Conservation (phyloP, 1,284 basidiomycete species). For the Cryptococcus jaspeensis region DNA sequence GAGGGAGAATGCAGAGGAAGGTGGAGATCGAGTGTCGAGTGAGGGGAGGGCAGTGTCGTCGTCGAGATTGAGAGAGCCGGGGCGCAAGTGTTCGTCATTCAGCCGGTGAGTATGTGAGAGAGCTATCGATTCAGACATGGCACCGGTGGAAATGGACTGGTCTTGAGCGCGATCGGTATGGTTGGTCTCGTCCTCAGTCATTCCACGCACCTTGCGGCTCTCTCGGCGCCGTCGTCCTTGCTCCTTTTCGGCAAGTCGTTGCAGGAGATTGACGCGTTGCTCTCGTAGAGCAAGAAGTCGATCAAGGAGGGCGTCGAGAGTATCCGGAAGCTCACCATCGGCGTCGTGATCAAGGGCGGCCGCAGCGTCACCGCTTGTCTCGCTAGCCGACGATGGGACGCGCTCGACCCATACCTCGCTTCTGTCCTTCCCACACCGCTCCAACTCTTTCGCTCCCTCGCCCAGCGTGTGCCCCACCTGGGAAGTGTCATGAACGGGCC, state of each 20-base stretch:
- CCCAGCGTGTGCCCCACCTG: too few species aligned
- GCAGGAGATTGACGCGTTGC: too few species aligned
- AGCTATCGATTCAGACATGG: neutral
- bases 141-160: neutral
- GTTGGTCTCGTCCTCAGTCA: neutral
- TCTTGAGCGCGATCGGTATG: neutral
- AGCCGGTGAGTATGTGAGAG: neutral
- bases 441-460: too few species aligned
- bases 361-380: neutral
- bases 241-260: too few species aligned
- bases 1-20: neutral
- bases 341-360: too few species aligned
- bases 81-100: neutral
- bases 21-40: neutral
- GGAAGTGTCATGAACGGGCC: too few species aligned
- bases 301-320: too few species aligned
- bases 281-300: too few species aligned
- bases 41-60: conserved; percentile 12
- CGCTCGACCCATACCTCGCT: neutral
- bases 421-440: too few species aligned
- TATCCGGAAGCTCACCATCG: too few species aligned
- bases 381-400: neutral
- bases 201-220: too few species aligned
- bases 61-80: conserved; percentile 14
- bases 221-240: too few species aligned